Evolutionary conservation across 805 yeast genomes (phyloP), one percentile per base, ranked within the genome.

Genomic region (Hanseniaspora lindneri): DNA sequence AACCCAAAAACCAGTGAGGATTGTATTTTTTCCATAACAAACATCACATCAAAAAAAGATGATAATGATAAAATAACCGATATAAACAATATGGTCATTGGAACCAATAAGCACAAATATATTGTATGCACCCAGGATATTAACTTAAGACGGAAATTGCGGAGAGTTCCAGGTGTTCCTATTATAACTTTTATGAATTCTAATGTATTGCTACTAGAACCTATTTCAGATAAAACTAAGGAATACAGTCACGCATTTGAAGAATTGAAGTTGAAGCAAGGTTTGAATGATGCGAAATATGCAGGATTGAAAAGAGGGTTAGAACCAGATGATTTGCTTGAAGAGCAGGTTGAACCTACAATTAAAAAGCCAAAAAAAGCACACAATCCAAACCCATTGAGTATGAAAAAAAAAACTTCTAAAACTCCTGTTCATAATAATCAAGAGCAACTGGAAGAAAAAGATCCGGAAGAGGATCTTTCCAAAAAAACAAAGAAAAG

Each of bases 151-250:
- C 74, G 76, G 49, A 67, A 69, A 41, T 68, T 92, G 52, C 73
- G 97, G 55, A 69, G 69, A 27, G 70, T 87, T 10, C 94, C 98
- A 0, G 98, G 96, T 11, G 82, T 86, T 1, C 98, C 98, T 1
- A 64, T 92, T 54, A 68, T 89, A 9, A 88, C 83, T 62, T 44
- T 44, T 28, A 78, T 92, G 76, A 80, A 83, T 58, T 72, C 96
- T 52, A 77, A 95, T 1, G 98, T 92, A 16, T 84, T 92, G 89
- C 79, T 92, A 24, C 78, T 92, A 92, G 98, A 92, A 64, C 96
- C 96, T 7, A 67, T 87, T 55, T 83, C 95, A 46, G 74, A 73
- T 33, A 83, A 84, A 6, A 81, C 89, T 37, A 70, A 68, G 11
- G 62, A 60, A 39, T 69, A 71, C 14, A 76, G 77, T 48, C 58